A percentile compares a stretch with the other conserved stretches of the same genome.
Evolutionary conservation across 257 asterid species (phyloP).

Genomic region (Solanum stenotomum): DNA sequence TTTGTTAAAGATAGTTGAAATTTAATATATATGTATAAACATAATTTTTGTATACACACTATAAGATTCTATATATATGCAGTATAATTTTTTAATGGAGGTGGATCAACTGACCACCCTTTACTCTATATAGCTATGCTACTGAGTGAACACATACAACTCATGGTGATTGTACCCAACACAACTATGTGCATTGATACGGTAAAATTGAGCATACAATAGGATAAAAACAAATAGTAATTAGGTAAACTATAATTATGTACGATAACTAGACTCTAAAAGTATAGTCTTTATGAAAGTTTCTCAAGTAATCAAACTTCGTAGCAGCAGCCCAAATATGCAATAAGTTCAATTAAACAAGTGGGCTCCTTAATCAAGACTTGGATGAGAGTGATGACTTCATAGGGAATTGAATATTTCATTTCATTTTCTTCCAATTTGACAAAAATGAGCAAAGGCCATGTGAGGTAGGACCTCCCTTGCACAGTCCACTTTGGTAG

Average conservation of each 20-base stretch:
- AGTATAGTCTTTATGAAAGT: background rate
- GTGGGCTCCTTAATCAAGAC: background rate
- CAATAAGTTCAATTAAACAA: background rate
- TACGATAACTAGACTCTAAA: background rate
- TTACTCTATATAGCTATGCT: too few relatives aligned
- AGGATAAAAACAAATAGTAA: background rate
- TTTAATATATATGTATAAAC: too few relatives aligned
- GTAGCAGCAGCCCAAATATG: background rate
- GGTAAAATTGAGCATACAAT: background rate
- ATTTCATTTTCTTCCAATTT: background rate
- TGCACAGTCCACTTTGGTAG: background rate
- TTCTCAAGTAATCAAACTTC: background rate
- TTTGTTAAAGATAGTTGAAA: too few relatives aligned
- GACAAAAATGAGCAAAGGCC: background rate
- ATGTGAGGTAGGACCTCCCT: slow-evolving; percentile 12
- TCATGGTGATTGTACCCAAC: background rate
- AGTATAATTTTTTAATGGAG: too few relatives aligned
- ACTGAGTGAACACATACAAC: background rate
- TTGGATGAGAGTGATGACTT: background rate
- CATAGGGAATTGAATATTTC: background rate
- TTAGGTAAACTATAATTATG: background rate
- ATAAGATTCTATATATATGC: too few relatives aligned
- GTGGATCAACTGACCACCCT: background rate
- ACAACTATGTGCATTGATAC: background rate
- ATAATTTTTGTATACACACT: background rate